Evolutionary conservation across 495 filamentous ascomycete species (phyloP).

Genomic region (Collariella sp.): DNA sequence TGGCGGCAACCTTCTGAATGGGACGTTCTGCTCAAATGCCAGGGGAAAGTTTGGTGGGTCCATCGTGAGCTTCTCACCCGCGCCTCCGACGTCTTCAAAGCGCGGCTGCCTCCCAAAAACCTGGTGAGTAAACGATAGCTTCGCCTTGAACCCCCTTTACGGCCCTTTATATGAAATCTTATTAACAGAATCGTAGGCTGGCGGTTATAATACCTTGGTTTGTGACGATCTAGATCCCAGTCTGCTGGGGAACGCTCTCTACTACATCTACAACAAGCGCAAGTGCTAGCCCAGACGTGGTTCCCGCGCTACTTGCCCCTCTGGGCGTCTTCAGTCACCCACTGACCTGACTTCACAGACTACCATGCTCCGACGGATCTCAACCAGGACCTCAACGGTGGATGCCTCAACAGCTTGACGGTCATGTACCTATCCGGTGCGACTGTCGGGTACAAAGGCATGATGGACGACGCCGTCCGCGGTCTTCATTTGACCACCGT

Average conservation of each 20-base stretch:
- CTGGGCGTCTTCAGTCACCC: background rate
- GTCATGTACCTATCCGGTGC: constrained; percentile 17
- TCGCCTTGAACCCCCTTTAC: background rate
- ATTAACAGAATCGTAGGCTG: background rate
- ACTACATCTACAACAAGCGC: constrained; percentile 22
- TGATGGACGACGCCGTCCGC: constrained; percentile 9
- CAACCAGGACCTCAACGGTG: constrained; percentile 1
- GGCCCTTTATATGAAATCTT: background rate
- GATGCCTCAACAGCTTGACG: background rate
- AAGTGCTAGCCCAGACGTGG: background rate
- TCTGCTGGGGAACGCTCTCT: constrained; percentile 10
- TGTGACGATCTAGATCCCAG: background rate
- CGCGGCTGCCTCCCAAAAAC: constrained; percentile 8
- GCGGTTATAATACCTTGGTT: constrained; percentile 4
- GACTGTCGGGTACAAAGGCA: background rate
- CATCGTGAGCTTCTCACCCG: constrained; percentile 19
- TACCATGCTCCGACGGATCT: background rate
- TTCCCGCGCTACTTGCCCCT: background rate
- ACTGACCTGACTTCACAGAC: background rate
- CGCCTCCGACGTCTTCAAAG: constrained; percentile 14
- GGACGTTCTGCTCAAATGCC: constrained; percentile 17
- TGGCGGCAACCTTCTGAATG: constrained; percentile 12
- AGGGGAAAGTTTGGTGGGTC: background rate
- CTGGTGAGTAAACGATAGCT: constrained; percentile 5
- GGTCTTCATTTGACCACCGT: constrained; percentile 6